phyloP scores from a whole-genome alignment of 1,284 basidiomycete genomes.

The Puccinia horiana region DNA sequence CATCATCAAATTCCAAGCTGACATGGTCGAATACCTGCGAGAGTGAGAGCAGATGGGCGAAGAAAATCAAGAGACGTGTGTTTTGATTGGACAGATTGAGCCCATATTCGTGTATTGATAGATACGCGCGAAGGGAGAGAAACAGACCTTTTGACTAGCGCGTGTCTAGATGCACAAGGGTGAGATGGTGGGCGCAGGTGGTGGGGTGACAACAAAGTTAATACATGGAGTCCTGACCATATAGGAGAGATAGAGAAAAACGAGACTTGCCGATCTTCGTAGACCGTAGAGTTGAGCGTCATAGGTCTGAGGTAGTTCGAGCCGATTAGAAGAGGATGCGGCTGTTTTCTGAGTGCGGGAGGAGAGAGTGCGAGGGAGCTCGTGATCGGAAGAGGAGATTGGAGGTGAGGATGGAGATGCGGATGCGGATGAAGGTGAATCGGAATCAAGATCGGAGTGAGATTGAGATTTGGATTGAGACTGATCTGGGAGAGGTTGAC shows the following conservation, averaged over 20 bases:
- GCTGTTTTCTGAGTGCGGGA: conserved; percentile 8
- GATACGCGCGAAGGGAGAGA: neutral
- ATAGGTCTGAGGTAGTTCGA: conserved; percentile 33
- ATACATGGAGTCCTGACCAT: neutral
- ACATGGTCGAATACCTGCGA: conserved; percentile 8
- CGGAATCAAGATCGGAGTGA: conserved; percentile 5
- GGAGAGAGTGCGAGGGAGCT: neutral
- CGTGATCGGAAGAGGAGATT: conserved; percentile 27
- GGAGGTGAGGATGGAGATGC: conserved; percentile 35
- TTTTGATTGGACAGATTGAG: neutral
- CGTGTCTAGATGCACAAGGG: conserved; percentile 8
- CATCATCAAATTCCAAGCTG: conserved; percentile 33
- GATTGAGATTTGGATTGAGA: conserved; percentile 9
- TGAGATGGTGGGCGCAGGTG: neutral
- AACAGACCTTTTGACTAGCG: conserved; percentile 45
- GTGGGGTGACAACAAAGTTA: conserved; percentile 6
- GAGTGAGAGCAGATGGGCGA: neutral
- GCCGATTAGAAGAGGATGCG: neutral
- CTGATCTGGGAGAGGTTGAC: neutral
- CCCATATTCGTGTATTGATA: neutral
- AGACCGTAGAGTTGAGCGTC: conserved; percentile 48
- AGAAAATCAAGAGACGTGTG: neutral
- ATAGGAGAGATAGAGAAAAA: neutral
- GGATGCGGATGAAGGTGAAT: conserved; percentile 18
- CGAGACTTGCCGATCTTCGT: conserved; percentile 43